Conservation (phyloP, 2,329 filamentous ascomycete genomes). For the Cladosporium sphaerospermum region DNA sequence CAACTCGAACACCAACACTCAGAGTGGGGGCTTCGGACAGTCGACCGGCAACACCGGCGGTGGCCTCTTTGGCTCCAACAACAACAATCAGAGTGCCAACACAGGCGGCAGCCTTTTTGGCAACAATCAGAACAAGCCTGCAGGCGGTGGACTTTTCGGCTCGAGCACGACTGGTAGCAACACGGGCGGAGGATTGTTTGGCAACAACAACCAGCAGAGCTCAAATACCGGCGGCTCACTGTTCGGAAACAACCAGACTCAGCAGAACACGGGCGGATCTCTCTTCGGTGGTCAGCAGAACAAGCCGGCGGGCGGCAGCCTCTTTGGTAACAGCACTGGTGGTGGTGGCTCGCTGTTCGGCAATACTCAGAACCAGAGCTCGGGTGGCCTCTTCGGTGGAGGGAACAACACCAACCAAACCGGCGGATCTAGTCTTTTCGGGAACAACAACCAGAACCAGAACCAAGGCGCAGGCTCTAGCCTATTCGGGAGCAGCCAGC, state of each 20-base stretch:
- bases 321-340: conserved; percentile 39
- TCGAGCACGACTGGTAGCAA: conserved; percentile 20
- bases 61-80: conserved; percentile 33
- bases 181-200: conserved; percentile 17
- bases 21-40: conserved; percentile 38
- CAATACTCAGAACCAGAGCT: conserved; percentile 34
- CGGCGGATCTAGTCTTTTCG: conserved; percentile 35
- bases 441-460: conserved; percentile 36
- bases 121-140: conserved; percentile 22
- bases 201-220: conserved; percentile 19
- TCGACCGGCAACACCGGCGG: conserved; percentile 30
- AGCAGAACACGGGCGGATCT: conserved; percentile 44
- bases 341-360: conserved; percentile 40
- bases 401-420: conserved; percentile 34
- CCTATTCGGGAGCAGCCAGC: conserved; percentile 48
- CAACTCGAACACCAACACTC: conserved; percentile 19
- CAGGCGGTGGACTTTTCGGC: conserved; percentile 39
- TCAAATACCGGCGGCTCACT: conserved; percentile 21
- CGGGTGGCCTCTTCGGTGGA: conserved; percentile 14
- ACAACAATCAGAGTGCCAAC: conserved; percentile 25
- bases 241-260: conserved; percentile 42
- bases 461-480: conserved; percentile 37
- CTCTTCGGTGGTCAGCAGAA: conserved; percentile 16
- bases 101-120: conserved; percentile 28
- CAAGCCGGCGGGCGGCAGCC: conserved; percentile 21